phyloP scores from a whole-genome alignment of 2,329 filamentous ascomycete genomes.

The Pseudohalonectria lignicola region DNA sequence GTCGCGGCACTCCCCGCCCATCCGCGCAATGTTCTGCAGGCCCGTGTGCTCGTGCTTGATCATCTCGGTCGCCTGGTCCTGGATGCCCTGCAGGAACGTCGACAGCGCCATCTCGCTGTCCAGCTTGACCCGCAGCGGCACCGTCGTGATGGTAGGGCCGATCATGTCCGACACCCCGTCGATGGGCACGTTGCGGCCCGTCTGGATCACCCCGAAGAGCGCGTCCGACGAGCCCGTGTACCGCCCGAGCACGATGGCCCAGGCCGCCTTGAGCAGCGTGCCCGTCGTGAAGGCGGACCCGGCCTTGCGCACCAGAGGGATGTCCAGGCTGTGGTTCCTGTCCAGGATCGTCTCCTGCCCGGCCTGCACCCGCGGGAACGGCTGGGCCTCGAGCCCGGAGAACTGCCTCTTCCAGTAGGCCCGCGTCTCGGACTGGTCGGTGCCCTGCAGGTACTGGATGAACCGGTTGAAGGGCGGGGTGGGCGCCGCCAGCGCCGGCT shows the following conservation, averaged over 20 bases:
- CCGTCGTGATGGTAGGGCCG: slow-evolving; percentile 18
- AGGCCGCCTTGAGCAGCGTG: slow-evolving; percentile 1
- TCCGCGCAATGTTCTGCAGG: not conserved
- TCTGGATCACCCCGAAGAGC: slow-evolving; percentile 15
- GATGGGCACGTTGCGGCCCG: slow-evolving; percentile 15
- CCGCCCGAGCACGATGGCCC: slow-evolving; percentile 1
- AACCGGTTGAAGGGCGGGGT: not conserved
- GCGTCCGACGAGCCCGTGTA: not conserved
- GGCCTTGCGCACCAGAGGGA: too few relatives aligned
- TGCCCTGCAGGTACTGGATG: not conserved
- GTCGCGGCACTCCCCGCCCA: not conserved
- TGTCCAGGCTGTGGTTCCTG: too few relatives aligned
- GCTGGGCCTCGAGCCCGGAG: not conserved
- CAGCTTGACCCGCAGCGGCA: slow-evolving; percentile 16
- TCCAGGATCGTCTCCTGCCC: too few relatives aligned
- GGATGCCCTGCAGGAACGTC: not conserved
- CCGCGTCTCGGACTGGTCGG: not conserved
- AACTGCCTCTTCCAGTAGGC: not conserved
- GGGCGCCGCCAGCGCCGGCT: not conserved
- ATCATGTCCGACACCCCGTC: slow-evolving; percentile 13
- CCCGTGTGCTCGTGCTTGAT: slow-evolving; percentile 1
- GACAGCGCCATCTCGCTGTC: slow-evolving; percentile 4
- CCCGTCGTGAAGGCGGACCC: not conserved
- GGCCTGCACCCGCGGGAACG: too few relatives aligned
- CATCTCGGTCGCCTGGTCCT: not conserved